Percentiles rank a stretch among this genome's conserved stretches.
phyloP scores from a whole-genome alignment of 768 basidiomycete species.

The Pleurotus djamor region DNA sequence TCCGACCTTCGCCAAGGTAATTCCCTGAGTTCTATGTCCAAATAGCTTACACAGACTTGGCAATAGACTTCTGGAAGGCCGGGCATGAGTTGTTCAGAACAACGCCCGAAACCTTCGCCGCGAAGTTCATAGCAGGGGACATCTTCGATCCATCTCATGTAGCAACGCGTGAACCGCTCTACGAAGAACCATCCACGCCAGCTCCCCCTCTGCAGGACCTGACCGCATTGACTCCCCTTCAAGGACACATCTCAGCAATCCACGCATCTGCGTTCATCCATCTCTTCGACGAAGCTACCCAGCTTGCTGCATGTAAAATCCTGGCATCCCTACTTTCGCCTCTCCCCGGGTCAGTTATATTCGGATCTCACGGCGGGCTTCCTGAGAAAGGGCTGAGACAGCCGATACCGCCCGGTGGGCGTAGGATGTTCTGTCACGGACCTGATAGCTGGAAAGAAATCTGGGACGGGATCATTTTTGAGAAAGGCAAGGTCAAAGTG shows the following conservation, averaged over 20 bases:
- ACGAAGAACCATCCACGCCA: constrained; percentile 16
- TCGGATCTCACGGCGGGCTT: constrained; percentile 36
- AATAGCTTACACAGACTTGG: neutral
- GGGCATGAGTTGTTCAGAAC: constrained; percentile 62
- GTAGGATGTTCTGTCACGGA: constrained; percentile 31
- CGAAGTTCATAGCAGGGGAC: constrained; percentile 54
- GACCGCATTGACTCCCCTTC: constrained; percentile 42
- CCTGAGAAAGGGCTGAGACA: constrained; percentile 25
- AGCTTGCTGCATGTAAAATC: constrained; percentile 35
- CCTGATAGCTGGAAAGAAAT: constrained; percentile 30
- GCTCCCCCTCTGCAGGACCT: constrained; percentile 25
- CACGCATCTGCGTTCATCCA: constrained; percentile 53
- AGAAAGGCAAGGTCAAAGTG: constrained; percentile 26
- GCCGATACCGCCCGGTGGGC: neutral
- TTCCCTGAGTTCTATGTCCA: neutral
- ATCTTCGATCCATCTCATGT: constrained; percentile 45
- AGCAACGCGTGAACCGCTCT: constrained; percentile 21
- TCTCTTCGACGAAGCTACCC: constrained; percentile 39
- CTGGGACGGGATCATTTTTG: constrained; percentile 32
- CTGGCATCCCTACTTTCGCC: constrained; percentile 40
- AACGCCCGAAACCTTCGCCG: constrained; percentile 49
- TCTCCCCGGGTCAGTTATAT: constrained; percentile 41
- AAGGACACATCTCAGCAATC: constrained; percentile 44
- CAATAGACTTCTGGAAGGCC: constrained; percentile 55
- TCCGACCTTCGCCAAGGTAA: constrained; percentile 32